Percentiles rank a stretch among this genome's conserved stretches.
phyloP scores from a whole-genome alignment of 257 asterid species.

The Solanum dulcamara region DNA sequence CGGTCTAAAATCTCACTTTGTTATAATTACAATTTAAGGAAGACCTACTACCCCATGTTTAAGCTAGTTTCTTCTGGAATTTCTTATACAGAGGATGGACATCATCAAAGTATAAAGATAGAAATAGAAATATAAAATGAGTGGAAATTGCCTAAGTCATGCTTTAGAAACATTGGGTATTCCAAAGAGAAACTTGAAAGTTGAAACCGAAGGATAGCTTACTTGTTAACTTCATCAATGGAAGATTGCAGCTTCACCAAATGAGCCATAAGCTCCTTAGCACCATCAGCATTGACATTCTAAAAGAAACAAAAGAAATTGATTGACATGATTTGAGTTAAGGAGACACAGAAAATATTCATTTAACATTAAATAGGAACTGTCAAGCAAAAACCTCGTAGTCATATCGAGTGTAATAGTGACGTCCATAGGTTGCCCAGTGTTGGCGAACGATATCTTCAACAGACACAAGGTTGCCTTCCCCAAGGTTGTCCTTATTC shows the following conservation, averaged over 20 bases:
- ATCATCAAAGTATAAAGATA: not conserved
- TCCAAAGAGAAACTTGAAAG: not conserved
- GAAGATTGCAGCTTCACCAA: constrained; percentile 86
- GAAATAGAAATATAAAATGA: not conserved
- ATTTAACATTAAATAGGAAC: not conserved
- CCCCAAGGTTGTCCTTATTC: constrained; percentile 72
- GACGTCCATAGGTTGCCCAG: constrained; percentile 93
- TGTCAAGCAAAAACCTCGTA: constrained; percentile 50
- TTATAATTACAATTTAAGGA: not conserved
- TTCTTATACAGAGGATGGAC: not conserved
- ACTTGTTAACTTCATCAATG: constrained; percentile 78
- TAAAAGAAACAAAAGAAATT: constrained; percentile 18
- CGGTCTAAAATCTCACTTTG: not conserved
- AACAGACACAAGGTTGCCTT: constrained; percentile 66
- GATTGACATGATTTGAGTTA: not conserved
- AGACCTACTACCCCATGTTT: not conserved
- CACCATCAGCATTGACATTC: constrained; percentile 85
- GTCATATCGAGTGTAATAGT: constrained; percentile 94
- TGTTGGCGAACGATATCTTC: constrained; percentile 96
- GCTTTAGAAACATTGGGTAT: constrained; percentile 1
- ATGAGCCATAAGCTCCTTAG: constrained; percentile 85
- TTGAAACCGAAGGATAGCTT: constrained; percentile 6
- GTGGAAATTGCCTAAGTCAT: not conserved
- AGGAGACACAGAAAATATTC: not conserved
- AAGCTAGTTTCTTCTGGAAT: constrained; percentile 1